Evolutionary conservation across 345 rosid genomes (phyloP), one percentile per base, ranked within the genome.

Genomic region (Citrus hindsii): DNA sequence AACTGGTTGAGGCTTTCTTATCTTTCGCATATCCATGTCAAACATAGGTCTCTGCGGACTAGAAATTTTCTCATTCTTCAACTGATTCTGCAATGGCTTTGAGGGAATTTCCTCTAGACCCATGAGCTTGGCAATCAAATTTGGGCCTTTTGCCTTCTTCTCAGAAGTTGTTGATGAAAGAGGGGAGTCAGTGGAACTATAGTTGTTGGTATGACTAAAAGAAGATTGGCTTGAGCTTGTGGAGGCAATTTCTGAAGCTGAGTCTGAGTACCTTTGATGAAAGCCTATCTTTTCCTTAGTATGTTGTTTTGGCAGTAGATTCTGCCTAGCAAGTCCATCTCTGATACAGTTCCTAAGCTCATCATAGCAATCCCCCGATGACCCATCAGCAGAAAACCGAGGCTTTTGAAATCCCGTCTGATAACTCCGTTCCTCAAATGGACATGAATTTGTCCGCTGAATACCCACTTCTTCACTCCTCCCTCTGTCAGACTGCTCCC

Each of bases 101-200:
- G 83, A 81, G 37, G 93, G 89, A 19, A 88, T 76, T 53, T 82
- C 93, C 80, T 94, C 98, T 67, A 94, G 79, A 60, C 99, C 99
- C 99, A 96, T 94, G 59, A 96, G 91, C 91, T 87, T 92, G 79
- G 98, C 98, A 38, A 96, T 88, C 89, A 96, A 83, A 79, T 84
- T 90, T 6, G 88, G 87, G 35, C 87, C 79, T 82, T 75, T 87
- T n/a, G 67, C 82, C 79, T 78, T 81, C 73, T 78, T 85, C 61
- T 78, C 67, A 24, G 74, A 73, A 72, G 77, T 59, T 82, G 82
- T 80, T 65, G 83, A 83, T 1, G 88, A 83, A 19, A 51, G 65
- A 60, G 83, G 78, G 5, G 89, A 88, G 28, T 80, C 85, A 19
- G 75, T 72, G 32, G 89, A 87, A 79, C 85, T 84, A 76, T 75